phyloP scores from a whole-genome alignment of 495 filamentous ascomycete species.

The Trypethelium eluteriae region DNA sequence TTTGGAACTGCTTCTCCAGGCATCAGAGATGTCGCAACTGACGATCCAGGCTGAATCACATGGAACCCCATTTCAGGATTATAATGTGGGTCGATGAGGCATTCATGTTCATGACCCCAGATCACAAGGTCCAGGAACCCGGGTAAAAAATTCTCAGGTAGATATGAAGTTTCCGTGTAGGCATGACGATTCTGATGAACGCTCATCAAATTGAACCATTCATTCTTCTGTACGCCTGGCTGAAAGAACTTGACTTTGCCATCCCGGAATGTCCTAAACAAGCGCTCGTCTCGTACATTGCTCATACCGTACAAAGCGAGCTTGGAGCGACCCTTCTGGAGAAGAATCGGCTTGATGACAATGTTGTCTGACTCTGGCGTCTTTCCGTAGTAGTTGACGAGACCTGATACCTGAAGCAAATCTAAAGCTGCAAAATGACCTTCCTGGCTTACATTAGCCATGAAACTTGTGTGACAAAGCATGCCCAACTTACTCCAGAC shows the following conservation, averaged over 20 bases:
- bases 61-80: constrained; percentile 86
- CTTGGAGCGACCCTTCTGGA: constrained; percentile 93
- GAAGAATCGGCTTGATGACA: constrained; percentile 75
- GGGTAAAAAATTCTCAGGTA: constrained; percentile 90
- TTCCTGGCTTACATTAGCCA: constrained; percentile 41
- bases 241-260: constrained; percentile 89
- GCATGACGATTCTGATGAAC: constrained; percentile 96
- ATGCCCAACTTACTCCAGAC: constrained; percentile 49
- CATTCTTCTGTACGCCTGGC: constrained; percentile 69
- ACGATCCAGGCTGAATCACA: constrained; percentile 96
- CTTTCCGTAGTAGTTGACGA: constrained; percentile 93
- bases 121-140: constrained; percentile 85
- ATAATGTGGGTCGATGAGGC: constrained; percentile 69
- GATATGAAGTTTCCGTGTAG: constrained; percentile 79
- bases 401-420: constrained; percentile 78
- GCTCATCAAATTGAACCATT: constrained; percentile 95
- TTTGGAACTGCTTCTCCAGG: constrained; percentile 89
- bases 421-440: constrained; percentile 86
- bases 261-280: constrained; percentile 88
- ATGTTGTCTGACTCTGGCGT: constrained; percentile 90
- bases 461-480: not conserved
- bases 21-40: constrained; percentile 84
- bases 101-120: constrained; percentile 99
- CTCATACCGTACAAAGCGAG: constrained; percentile 92
- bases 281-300: constrained; percentile 90